Conservation (phyloP, 2,329 filamentous ascomycete species). For the Rosellinia necatrix region DNA sequence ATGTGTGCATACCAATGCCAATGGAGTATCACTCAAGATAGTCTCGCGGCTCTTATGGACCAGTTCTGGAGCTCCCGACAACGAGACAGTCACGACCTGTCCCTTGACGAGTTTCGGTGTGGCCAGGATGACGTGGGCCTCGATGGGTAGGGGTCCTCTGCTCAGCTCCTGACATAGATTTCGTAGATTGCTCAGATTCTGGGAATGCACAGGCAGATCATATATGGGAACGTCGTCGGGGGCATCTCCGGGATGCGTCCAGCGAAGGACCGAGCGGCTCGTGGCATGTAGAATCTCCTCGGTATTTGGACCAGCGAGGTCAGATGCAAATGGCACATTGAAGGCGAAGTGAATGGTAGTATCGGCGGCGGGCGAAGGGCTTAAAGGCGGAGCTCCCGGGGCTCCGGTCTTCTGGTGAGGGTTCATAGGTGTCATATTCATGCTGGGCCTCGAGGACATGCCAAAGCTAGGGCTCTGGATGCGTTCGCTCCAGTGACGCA, state of each 20-base stretch:
- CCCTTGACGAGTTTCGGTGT: slow-evolving; percentile 74
- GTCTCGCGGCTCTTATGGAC: slow-evolving; percentile 89
- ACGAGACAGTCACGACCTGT: slow-evolving; percentile 83
- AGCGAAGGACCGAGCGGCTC: slow-evolving; percentile 82
- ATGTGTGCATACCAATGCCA: slow-evolving; percentile 75
- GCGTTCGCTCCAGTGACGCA: slow-evolving; percentile 74
- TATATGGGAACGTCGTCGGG: slow-evolving; percentile 83
- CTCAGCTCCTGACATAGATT: slow-evolving; percentile 83
- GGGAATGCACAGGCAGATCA: slow-evolving; percentile 87
- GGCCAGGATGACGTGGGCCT: slow-evolving; percentile 82
- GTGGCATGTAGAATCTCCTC: slow-evolving; percentile 96
- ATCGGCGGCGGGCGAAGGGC: slow-evolving; percentile 73
- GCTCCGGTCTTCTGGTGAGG: slow-evolving; percentile 61
- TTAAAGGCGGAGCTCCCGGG: slow-evolving; percentile 58
- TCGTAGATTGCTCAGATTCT: slow-evolving; percentile 80
- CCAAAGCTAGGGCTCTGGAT: slow-evolving; percentile 68
- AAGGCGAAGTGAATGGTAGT: slow-evolving; percentile 89
- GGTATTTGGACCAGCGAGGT: slow-evolving; percentile 87
- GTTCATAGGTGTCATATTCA: slow-evolving; percentile 61
- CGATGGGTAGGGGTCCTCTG: slow-evolving; percentile 70
- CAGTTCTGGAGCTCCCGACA: slow-evolving; percentile 84
- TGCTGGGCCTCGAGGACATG: slow-evolving; percentile 61
- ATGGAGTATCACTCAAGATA: slow-evolving; percentile 88
- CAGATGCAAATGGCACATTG: slow-evolving; percentile 95
- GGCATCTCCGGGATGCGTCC: slow-evolving; percentile 89